These are phyloP conservation scores for Rhododendron henanense DNA, from an alignment of 148 eudicot species.

Conservation along the genomic window DNA sequence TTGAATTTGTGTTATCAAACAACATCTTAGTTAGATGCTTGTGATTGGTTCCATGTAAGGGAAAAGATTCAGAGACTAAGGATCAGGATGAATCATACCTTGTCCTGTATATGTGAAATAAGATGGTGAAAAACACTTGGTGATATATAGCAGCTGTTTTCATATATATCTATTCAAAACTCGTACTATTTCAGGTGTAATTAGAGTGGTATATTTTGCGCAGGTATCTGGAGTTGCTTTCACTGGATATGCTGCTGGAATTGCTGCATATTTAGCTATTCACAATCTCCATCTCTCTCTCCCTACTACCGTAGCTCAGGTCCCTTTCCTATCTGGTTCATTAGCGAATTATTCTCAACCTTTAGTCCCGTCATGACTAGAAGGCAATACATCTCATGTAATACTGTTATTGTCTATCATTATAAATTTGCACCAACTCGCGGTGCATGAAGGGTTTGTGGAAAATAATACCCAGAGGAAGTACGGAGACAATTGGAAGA, in stretches of 20 bases:
- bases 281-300: slow-evolving; percentile 61
- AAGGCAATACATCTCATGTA: background rate
- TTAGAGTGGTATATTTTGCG: background rate
- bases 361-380: background rate
- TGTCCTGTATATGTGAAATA: background rate
- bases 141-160: background rate
- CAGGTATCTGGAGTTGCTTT: slow-evolving; percentile 93
- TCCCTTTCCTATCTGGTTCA: slow-evolving; percentile 69
- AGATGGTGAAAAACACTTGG: background rate
- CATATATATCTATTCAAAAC: background rate
- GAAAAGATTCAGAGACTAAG: background rate
- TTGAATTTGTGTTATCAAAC: no score
- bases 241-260: slow-evolving; percentile 89
- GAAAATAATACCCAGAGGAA: background rate
- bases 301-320: slow-evolving; percentile 64
- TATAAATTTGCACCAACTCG: background rate
- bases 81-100: background rate
- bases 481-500: background rate
- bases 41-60: background rate
- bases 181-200: background rate
- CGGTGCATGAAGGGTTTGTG: background rate
- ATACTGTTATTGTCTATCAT: background rate
- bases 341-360: slow-evolving; percentile 1
- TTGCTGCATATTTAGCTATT: slow-evolving; percentile 64
- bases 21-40: background rate